These are phyloP conservation scores for Pythium oligandrum DNA, from an alignment of 352 stramenopile genomes.

Conservation along the genomic window DNA sequence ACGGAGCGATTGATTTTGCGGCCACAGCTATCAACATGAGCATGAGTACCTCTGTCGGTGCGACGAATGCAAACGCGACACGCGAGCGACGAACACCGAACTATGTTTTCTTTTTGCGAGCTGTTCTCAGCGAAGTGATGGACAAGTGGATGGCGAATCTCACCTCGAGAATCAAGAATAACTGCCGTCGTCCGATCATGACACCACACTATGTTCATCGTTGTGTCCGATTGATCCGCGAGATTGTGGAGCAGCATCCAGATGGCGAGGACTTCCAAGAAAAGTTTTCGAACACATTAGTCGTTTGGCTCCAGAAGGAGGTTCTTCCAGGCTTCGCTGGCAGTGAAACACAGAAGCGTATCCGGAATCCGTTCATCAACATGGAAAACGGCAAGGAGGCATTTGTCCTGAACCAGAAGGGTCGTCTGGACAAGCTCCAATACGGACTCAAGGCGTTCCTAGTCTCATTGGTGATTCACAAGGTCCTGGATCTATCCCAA, in stretches of 20 bases:
- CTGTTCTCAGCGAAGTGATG: conserved; percentile 80
- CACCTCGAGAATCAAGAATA: conserved; percentile 50
- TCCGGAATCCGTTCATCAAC: conserved; percentile 80
- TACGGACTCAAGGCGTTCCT: conserved; percentile 86
- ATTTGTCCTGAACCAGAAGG: conserved; percentile 79
- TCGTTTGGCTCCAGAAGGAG: conserved; percentile 85
- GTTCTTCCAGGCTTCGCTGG: conserved; percentile 78
- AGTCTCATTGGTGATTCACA: conserved; percentile 76
- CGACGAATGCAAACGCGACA: conserved; percentile 72
- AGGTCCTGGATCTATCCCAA: conserved; percentile 81
- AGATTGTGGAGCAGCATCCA: conserved; percentile 79
- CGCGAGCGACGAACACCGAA: conserved; percentile 73
- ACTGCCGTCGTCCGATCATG: conserved; percentile 73
- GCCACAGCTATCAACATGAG: conserved; percentile 77
- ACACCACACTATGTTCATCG: conserved; percentile 82
- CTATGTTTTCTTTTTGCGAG: conserved; percentile 84
- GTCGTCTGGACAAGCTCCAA: conserved; percentile 75
- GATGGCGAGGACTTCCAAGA: conserved; percentile 82
- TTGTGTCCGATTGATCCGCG: conserved; percentile 77
- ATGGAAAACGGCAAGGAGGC: conserved; percentile 77
- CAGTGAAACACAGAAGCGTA: conserved; percentile 70
- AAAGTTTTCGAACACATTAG: conserved; percentile 80
- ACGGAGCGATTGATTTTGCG: conserved; percentile 68
- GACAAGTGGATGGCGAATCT: conserved; percentile 88
- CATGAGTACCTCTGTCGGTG: conserved; percentile 63